A percentile compares a stretch with the other conserved stretches of the same genome.
Evolutionary conservation across 176 grass and related monocot genomes (phyloP).

Genomic region (Juncus inflexus): DNA sequence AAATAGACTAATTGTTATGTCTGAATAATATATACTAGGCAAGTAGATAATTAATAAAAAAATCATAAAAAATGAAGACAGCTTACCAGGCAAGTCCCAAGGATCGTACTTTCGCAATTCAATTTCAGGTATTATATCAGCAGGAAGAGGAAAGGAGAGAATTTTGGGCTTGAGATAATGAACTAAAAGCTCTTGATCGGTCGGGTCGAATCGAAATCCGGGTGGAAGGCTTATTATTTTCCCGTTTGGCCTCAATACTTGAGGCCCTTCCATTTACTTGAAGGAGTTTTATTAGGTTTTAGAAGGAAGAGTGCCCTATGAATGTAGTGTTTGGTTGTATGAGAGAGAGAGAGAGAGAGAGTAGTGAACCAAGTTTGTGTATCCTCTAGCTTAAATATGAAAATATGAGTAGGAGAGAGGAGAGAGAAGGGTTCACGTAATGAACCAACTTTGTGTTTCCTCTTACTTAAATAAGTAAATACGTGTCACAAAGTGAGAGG

Average conservation of each 20-base stretch:
- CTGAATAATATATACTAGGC: background rate
- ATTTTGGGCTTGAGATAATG: conserved; percentile 88
- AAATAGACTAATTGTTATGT: background rate
- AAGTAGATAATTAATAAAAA: background rate
- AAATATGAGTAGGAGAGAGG: no score
- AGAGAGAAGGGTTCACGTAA: no score
- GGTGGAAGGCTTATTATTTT: conserved; percentile 40
- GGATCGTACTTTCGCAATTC: conserved; percentile 59
- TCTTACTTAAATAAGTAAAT: no score
- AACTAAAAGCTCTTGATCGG: conserved; percentile 83
- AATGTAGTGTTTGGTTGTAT: no score
- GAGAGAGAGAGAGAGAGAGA: no score
- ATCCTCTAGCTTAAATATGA: no score
- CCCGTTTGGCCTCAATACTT: conserved; percentile 10
- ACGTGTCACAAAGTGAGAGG: no score
- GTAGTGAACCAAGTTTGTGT: no score
- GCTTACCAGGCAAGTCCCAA: conserved; percentile 60
- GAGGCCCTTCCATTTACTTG: conserved; percentile 17
- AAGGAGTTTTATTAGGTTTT: background rate
- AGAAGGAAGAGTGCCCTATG: no score
- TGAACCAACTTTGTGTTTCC: no score
- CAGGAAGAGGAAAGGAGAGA: conserved; percentile 57
- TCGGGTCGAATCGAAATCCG: conserved; percentile 85
- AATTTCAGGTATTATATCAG: conserved; percentile 79
- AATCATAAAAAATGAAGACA: background rate